Conservation (phyloP, 257 asterid species). For the Capsicum chinense region DNA sequence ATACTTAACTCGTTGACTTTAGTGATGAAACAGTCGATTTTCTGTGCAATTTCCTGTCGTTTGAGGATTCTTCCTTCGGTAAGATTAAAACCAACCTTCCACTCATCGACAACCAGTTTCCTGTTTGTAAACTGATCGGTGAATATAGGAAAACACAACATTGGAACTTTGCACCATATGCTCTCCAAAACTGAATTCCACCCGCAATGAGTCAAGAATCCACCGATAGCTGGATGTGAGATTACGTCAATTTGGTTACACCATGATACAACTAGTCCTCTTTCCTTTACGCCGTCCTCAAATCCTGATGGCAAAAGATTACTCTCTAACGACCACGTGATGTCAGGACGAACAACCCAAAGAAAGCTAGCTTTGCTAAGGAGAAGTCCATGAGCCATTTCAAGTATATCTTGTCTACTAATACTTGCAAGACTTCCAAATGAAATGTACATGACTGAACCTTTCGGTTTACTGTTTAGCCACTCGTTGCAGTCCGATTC, state of each 20-base stretch:
- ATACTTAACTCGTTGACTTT: not conserved
- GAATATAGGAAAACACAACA: slow-evolving; percentile 30
- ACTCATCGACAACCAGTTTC: slow-evolving; percentile 26
- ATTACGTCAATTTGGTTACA: slow-evolving; percentile 33
- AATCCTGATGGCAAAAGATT: slow-evolving; percentile 30
- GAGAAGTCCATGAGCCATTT: slow-evolving; percentile 37
- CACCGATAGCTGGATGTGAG: slow-evolving; percentile 37
- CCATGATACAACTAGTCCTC: slow-evolving; percentile 36
- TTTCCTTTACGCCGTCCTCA: slow-evolving; percentile 11
- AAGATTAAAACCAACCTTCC: slow-evolving; percentile 30
- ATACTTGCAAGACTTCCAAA: slow-evolving; percentile 37
- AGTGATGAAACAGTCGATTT: slow-evolving; percentile 6
- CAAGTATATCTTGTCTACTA: slow-evolving; percentile 26
- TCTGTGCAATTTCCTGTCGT: slow-evolving; percentile 20
- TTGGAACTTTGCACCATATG: slow-evolving; percentile 29
- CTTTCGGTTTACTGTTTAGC: slow-evolving; percentile 32
- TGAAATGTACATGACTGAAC: slow-evolving; percentile 41
- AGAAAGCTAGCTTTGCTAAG: slow-evolving; percentile 31
- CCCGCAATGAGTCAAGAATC: slow-evolving; percentile 35
- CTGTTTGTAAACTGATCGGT: slow-evolving; percentile 33
- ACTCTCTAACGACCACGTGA: slow-evolving; percentile 25
- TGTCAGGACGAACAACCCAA: slow-evolving; percentile 38
- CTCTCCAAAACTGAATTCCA: slow-evolving; percentile 35
- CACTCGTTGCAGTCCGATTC: slow-evolving; percentile 32
- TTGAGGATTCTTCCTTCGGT: not conserved